These are phyloP conservation scores for Elsinoe ampelina DNA, from an alignment of 2,329 filamentous ascomycete genomes.

Conservation along the genomic window DNA sequence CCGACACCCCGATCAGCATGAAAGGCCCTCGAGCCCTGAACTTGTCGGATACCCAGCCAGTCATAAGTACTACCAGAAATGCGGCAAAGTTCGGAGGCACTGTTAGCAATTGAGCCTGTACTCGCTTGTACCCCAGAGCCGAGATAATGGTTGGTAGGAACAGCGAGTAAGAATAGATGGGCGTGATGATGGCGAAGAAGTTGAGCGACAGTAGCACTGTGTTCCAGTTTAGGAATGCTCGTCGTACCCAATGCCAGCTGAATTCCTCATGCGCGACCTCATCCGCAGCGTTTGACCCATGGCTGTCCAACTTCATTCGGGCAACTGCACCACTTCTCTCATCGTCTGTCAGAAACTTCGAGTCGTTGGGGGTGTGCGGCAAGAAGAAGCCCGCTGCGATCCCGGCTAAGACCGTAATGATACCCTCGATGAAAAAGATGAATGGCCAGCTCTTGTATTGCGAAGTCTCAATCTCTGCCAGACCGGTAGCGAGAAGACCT, in stretches of 20 bases:
- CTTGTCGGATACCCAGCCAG: constrained; percentile 27
- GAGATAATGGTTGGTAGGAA: constrained; percentile 39
- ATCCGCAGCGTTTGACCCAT: constrained; percentile 16
- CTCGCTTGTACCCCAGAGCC: constrained; percentile 33
- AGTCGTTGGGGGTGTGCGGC: constrained; percentile 43
- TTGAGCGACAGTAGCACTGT: constrained; percentile 19
- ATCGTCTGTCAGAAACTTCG: constrained; percentile 26
- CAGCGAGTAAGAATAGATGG: constrained; percentile 37
- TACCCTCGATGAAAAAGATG: constrained; percentile 42
- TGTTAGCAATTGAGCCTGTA: constrained; percentile 31
- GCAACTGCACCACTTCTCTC: constrained; percentile 21
- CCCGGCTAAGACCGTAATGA: constrained; percentile 48
- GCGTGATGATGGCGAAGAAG: constrained; percentile 21
- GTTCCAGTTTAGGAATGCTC: constrained; percentile 21
- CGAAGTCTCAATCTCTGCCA: constrained; percentile 31
- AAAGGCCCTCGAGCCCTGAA: constrained; percentile 28
- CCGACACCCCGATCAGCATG: constrained; percentile 25
- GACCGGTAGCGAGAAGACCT: constrained; percentile 34
- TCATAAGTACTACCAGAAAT: constrained; percentile 28
- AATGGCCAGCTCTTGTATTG: constrained; percentile 34
- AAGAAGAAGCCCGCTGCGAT: constrained; percentile 46
- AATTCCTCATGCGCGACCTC: constrained; percentile 19
- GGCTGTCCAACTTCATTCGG: constrained; percentile 23
- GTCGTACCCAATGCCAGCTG: constrained; percentile 20
- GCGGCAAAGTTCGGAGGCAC: constrained; percentile 30